Evolutionary conservation across 768 basidiomycete genomes (phyloP).

Genomic region (Tylopilus vinaceipallidus): DNA sequence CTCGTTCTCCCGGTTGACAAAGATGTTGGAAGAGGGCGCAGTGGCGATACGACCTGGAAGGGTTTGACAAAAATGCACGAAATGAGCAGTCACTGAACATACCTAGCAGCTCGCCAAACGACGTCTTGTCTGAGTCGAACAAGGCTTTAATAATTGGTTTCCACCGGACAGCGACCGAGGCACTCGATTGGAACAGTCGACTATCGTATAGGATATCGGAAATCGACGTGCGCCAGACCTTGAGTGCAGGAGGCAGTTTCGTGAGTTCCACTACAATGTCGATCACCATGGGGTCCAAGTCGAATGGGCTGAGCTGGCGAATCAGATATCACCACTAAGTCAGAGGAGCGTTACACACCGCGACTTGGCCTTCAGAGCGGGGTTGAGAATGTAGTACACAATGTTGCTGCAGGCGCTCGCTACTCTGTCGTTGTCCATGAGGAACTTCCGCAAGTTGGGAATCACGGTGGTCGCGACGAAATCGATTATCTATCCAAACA

Average conservation of each 20-base stretch:
- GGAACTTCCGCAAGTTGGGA: constrained; percentile 73
- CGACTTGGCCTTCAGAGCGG: constrained; percentile 74
- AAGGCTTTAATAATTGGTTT: constrained; percentile 72
- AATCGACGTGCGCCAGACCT: constrained; percentile 82
- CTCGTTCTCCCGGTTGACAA: constrained; percentile 93
- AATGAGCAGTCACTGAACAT: constrained; percentile 31
- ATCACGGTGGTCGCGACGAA: constrained; percentile 70
- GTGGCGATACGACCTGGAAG: constrained; percentile 70
- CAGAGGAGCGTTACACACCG: constrained; percentile 45
- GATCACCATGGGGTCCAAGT: constrained; percentile 66
- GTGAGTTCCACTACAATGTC: constrained; percentile 77
- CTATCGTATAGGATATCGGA: constrained; percentile 81
- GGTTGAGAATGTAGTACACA: constrained; percentile 78
- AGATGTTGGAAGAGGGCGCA: constrained; percentile 91
- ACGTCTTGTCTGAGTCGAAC: constrained; percentile 84
- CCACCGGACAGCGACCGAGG: constrained; percentile 63
- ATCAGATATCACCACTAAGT: constrained; percentile 5
- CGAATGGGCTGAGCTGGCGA: constrained; percentile 59
- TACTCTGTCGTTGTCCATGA: constrained; percentile 84
- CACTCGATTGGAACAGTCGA: constrained; percentile 77
- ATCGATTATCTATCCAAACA: constrained; percentile 53
- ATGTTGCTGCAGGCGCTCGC: constrained; percentile 78
- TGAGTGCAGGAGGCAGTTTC: constrained; percentile 69
- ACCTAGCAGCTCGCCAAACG: constrained; percentile 84
- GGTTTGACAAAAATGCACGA: constrained; percentile 23